A percentile compares a stretch with the other conserved stretches of the same genome.
phyloP scores from a whole-genome alignment of 2,329 filamentous ascomycete genomes.

The Neospermospora avenae region DNA sequence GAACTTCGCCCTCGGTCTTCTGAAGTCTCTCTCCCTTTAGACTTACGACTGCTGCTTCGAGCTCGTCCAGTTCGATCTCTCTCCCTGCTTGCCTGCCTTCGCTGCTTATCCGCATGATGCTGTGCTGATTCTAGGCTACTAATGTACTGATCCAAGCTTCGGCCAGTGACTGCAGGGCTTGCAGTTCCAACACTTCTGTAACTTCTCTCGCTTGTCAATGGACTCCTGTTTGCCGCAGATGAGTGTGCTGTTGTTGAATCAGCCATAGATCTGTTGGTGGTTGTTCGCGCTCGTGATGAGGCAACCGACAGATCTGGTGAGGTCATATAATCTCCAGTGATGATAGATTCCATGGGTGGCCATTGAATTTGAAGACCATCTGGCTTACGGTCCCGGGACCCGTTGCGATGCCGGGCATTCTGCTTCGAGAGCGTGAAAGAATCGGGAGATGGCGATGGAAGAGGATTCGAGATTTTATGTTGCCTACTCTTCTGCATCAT shows the following conservation, averaged over 20 bases:
- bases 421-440: constrained; percentile 62
- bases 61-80: constrained; percentile 40
- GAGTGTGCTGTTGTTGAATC: constrained; percentile 54
- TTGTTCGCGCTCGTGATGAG: constrained; percentile 55
- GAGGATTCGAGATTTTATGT: constrained; percentile 45
- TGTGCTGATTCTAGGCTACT: constrained; percentile 79
- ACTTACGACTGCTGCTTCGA: constrained; percentile 48
- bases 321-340: constrained; percentile 49
- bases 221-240: constrained; percentile 45
- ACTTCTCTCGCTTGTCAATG: constrained; percentile 42
- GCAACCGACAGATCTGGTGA: constrained; percentile 54
- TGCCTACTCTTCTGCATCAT: constrained; percentile 52
- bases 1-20: constrained; percentile 67
- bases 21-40: constrained; percentile 56
- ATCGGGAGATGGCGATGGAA: constrained; percentile 67
- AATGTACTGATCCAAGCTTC: constrained; percentile 79
- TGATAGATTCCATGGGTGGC: constrained; percentile 48
- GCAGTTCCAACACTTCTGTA: constrained; percentile 41
- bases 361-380: constrained; percentile 66
- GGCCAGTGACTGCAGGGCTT: constrained; percentile 57
- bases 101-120: constrained; percentile 53
- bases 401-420: constrained; percentile 58
- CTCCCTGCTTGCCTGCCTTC: constrained; percentile 49
- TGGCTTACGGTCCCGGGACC: constrained; percentile 76
- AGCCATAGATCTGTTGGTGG: constrained; percentile 41